Conservation (phyloP, 495 filamentous ascomycete species). For the Penicillium ucsense region DNA sequence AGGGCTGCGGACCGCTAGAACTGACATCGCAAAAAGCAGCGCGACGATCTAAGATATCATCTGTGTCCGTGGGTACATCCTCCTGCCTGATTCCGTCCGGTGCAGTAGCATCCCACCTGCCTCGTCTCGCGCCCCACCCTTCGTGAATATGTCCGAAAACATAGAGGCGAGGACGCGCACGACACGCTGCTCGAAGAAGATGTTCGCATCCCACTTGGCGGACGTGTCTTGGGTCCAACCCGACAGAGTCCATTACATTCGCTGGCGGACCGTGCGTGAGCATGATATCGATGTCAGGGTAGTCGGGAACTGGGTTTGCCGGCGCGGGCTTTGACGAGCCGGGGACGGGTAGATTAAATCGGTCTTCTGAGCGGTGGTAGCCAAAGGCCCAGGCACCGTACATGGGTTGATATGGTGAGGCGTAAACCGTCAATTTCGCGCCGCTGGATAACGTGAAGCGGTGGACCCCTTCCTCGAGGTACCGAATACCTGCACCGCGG, state of each 20-base stretch:
- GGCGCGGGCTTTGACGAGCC: conserved; percentile 11
- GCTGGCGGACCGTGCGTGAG: conserved; percentile 68
- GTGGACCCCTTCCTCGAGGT: conserved; percentile 57
- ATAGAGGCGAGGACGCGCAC: conserved; percentile 42
- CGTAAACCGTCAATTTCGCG: conserved; percentile 53
- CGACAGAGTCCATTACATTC: conserved; percentile 44
- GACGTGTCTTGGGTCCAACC: conserved; percentile 5
- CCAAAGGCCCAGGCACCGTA: conserved; percentile 52
- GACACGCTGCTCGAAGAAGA: conserved; percentile 32
- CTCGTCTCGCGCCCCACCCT: conserved; percentile 56
- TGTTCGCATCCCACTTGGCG: conserved; percentile 39
- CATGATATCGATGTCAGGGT: conserved; percentile 48
- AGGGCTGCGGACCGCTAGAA: conserved; percentile 13
- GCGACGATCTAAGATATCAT: conserved; percentile 31
- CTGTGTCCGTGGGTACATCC: conserved; percentile 21
- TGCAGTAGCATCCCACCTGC: conserved; percentile 39
- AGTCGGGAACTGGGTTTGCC: conserved; percentile 39
- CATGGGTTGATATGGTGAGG: conserved; percentile 59
- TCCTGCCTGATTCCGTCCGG: conserved; percentile 12
- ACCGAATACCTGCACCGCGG: conserved; percentile 42
- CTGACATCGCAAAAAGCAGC: conserved; percentile 37
- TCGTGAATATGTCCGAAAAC: conserved; percentile 61
- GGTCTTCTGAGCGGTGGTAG: conserved; percentile 44
- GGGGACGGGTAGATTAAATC: conserved; percentile 36
- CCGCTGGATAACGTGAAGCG: conserved; percentile 48